Conservation (phyloP, 108 stramenopile genomes). For the Skeletonema grethae region DNA sequence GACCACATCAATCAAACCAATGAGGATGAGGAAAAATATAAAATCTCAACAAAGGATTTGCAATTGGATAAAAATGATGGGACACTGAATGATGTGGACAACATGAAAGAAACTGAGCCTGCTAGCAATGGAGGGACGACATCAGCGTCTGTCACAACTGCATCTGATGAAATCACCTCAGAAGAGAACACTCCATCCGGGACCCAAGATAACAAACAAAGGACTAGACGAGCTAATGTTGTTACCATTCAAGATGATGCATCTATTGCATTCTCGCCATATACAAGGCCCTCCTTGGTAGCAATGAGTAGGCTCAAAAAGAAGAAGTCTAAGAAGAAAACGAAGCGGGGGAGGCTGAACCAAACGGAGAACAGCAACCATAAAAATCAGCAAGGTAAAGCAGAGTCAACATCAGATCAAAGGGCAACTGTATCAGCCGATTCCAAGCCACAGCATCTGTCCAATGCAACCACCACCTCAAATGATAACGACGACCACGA, state of each 20-base stretch:
- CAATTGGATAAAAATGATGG: not conserved
- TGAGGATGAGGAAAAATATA: not conserved
- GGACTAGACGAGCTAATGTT: not conserved
- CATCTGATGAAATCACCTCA: not conserved
- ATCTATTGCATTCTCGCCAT: conserved; percentile 20
- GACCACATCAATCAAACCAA: not conserved
- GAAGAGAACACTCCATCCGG: not conserved
- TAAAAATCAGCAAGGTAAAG: not conserved
- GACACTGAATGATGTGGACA: not conserved
- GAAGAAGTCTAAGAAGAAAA: conserved; percentile 2
- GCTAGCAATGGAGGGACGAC: not conserved
- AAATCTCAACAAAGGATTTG: not conserved
- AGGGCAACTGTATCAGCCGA: not conserved
- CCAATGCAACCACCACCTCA: not conserved
- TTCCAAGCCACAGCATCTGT: not conserved
- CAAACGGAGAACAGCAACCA: not conserved
- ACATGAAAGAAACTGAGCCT: not conserved
- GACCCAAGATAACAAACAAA: not conserved
- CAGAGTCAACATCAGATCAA: not conserved
- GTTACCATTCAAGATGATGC: conserved; percentile 21
- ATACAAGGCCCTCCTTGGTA: not conserved
- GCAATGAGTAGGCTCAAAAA: not conserved
- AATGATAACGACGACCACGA: not conserved
- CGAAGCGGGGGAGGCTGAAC: not conserved
- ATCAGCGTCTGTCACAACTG: not conserved